These are phyloP conservation scores for Gentiana straminea DNA, from an alignment of 257 asterid species.

Conservation along the genomic window DNA sequence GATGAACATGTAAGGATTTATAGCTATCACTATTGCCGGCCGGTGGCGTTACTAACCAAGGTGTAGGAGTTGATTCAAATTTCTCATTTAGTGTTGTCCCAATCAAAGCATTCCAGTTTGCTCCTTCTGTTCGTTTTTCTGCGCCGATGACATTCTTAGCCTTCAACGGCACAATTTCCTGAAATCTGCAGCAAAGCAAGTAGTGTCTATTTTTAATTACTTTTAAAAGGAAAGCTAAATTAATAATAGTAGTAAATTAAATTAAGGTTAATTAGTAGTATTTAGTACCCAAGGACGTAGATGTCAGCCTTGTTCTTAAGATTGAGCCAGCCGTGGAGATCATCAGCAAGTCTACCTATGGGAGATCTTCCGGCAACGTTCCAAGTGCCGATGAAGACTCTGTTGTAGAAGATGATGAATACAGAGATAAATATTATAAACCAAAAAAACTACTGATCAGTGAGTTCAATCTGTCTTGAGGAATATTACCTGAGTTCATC, in stretches of 20 bases:
- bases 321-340: slow-evolving; percentile 83
- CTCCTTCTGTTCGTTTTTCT: slow-evolving; percentile 78
- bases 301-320: slow-evolving; percentile 72
- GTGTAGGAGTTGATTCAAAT: slow-evolving; percentile 31
- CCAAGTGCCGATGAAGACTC: slow-evolving; percentile 93
- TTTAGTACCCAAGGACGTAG: slow-evolving; percentile 71
- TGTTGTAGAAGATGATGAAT: slow-evolving; percentile 12
- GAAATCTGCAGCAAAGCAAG: slow-evolving; percentile 45
- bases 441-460: not conserved
- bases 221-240: no score
- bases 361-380: slow-evolving; percentile 95
- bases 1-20: slow-evolving; percentile 11
- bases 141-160: slow-evolving; percentile 64
- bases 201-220: not conserved
- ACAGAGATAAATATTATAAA: not conserved
- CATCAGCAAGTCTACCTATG: slow-evolving; percentile 65
- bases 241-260: not conserved
- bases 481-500: slow-evolving; percentile 51
- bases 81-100: slow-evolving; percentile 60
- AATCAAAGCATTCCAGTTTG: slow-evolving; percentile 71
- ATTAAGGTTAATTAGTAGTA: no score
- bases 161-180: slow-evolving; percentile 83
- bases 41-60: slow-evolving; percentile 53
- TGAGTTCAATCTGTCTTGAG: not conserved
- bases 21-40: slow-evolving; percentile 33